Evolutionary conservation across 305 asterid genomes (phyloP).

Genomic region (Fraxinus xanthoxyloides): DNA sequence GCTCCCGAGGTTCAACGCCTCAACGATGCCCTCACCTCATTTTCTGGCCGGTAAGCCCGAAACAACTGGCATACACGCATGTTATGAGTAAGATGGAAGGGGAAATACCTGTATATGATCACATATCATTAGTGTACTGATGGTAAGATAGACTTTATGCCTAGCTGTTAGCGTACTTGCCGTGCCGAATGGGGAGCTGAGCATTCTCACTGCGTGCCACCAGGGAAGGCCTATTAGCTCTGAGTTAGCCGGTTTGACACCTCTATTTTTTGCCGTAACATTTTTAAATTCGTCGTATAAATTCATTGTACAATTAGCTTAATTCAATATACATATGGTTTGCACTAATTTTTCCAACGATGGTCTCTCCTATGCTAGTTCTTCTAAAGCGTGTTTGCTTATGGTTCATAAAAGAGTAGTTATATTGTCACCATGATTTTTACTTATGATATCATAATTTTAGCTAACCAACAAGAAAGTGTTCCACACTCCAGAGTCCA

Average conservation of each 20-base stretch:
- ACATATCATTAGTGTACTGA: too few species aligned
- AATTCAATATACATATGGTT: neutral
- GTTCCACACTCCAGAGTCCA: neutral
- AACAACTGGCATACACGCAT: too few species aligned
- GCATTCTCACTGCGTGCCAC: too few species aligned
- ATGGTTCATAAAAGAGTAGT: too few species aligned
- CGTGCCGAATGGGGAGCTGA: too few species aligned
- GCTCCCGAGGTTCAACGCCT: too few species aligned
- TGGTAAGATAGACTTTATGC: too few species aligned
- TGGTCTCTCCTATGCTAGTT: neutral
- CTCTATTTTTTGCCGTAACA: neutral
- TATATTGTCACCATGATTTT: neutral
- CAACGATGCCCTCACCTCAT: too few species aligned
- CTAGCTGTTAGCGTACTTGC: too few species aligned
- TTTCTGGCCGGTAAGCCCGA: too few species aligned
- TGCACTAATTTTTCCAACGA: neutral
- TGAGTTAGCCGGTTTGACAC: neutral
- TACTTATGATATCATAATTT: neutral
- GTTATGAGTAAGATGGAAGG: too few species aligned
- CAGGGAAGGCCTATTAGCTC: neutral
- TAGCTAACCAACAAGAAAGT: neutral
- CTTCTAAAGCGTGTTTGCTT: neutral
- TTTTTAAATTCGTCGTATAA: neutral
- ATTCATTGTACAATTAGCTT: neutral
- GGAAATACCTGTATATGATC: too few species aligned